These are phyloP conservation scores for Salix brachista DNA, from an alignment of 345 rosid genomes.

Conservation along the genomic window DNA sequence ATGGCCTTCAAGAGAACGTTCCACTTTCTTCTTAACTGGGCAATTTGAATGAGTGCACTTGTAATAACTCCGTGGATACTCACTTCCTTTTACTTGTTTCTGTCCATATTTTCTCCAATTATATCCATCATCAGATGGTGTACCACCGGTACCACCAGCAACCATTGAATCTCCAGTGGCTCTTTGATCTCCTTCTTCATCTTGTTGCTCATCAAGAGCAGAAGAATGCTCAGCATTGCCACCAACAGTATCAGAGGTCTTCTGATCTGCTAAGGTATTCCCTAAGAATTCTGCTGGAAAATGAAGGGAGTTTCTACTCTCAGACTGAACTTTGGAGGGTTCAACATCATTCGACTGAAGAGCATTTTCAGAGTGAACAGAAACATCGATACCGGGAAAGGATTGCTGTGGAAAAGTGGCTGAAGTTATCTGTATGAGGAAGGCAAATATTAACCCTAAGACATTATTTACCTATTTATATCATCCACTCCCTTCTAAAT, in stretches of 20 bases:
- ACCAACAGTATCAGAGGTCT: constrained; percentile 34
- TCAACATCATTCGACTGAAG: constrained; percentile 35
- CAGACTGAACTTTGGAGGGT: constrained; percentile 36
- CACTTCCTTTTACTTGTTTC: constrained; percentile 92
- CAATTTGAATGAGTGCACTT: constrained; percentile 87
- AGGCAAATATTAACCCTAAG: constrained; percentile 3
- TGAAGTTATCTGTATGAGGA: constrained; percentile 22
- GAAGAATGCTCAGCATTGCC: constrained; percentile 47
- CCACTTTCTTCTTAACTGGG: constrained; percentile 91
- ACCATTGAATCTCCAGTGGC: constrained; percentile 32
- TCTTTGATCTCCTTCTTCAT: constrained; percentile 68
- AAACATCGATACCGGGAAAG: constrained; percentile 40
- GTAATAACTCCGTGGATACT: constrained; percentile 95
- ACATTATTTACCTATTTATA: background rate
- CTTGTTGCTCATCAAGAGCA: constrained; percentile 60
- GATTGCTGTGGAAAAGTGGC: constrained; percentile 41
- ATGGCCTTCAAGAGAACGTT: constrained; percentile 91
- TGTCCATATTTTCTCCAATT: constrained; percentile 99
- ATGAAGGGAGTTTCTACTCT: constrained; percentile 33
- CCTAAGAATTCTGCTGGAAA: constrained; percentile 41
- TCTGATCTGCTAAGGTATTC: constrained; percentile 30
- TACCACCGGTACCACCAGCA: constrained; percentile 13
- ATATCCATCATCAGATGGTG: constrained; percentile 82
- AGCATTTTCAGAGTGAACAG: constrained; percentile 51
- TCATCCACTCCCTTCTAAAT: background rate